Percentiles rank a stretch among this genome's conserved stretches.
These are phyloP conservation scores for Aaosphaeria pasadenensis DNA, from an alignment of 2,329 filamentous ascomycete genomes.

Conservation along the genomic window DNA sequence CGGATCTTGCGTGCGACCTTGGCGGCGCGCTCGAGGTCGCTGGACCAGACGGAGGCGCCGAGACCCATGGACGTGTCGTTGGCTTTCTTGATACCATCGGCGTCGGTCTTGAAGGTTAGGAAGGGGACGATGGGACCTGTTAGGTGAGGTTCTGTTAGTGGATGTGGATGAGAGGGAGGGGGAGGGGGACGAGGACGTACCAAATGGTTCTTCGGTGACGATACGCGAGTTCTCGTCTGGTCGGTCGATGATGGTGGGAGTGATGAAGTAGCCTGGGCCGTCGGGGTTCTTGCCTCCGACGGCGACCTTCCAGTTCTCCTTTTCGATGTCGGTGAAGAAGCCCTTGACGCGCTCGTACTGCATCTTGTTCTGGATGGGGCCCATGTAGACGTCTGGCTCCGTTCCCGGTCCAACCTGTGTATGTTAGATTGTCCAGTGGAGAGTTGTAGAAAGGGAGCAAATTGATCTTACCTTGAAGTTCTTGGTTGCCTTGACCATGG, in stretches of 20 bases:
- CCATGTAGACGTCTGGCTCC: constrained; percentile 44
- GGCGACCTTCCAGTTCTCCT: constrained; percentile 41
- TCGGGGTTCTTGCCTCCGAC: constrained; percentile 24
- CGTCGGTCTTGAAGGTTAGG: constrained; percentile 57
- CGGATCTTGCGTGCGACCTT: constrained; percentile 44
- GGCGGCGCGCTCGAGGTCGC: constrained; percentile 45
- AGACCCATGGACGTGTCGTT: constrained; percentile 48
- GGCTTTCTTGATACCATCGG: constrained; percentile 40
- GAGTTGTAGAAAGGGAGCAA: too few species aligned
- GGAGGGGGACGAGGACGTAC: neutral
- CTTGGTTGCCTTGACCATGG: constrained; percentile 43
- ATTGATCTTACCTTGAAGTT: neutral
- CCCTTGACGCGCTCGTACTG: constrained; percentile 48
- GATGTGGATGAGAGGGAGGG: neutral
- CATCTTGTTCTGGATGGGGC: constrained; percentile 32
- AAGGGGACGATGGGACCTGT: constrained; percentile 57
- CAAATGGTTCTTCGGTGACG: constrained; percentile 59
- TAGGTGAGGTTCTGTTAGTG: neutral
- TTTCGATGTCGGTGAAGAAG: constrained; percentile 51
- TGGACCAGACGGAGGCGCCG: constrained; percentile 53
- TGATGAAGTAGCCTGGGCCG: constrained; percentile 50
- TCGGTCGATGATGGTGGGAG: constrained; percentile 56
- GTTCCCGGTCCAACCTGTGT: constrained; percentile 26
- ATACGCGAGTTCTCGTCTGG: constrained; percentile 52
- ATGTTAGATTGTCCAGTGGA: constrained; percentile 7